Evolutionary conservation across 176 grass and related monocot species (phyloP).

Genomic region (Zoysia pacifica): DNA sequence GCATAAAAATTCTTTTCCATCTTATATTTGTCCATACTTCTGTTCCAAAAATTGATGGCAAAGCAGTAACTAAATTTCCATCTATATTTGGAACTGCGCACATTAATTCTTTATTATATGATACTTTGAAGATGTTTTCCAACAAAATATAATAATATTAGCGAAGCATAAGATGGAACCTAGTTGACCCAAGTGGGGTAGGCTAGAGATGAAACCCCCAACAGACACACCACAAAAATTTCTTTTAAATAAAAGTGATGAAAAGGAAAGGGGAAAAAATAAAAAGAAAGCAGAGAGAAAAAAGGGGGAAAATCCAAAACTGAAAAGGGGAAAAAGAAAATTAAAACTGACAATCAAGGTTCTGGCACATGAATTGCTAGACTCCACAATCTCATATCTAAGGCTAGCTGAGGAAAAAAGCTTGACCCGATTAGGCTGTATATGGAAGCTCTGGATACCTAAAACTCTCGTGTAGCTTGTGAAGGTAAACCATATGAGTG

Average conservation of each 20-base stretch:
- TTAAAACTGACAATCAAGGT: no score
- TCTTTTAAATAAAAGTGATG: no score
- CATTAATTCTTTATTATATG: background rate
- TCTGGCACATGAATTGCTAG: no score
- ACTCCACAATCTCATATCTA: no score
- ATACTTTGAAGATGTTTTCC: slow-evolving; percentile 10
- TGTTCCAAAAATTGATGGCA: slow-evolving; percentile 2
- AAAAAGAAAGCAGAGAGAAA: no score
- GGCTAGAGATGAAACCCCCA: no score
- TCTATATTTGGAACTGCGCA: background rate
- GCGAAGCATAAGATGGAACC: background rate
- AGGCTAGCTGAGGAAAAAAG: background rate
- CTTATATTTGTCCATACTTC: slow-evolving; percentile 16
- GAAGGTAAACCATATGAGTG: background rate
- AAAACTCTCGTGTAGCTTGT: background rate
- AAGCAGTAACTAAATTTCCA: slow-evolving; percentile 11
- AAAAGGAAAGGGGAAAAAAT: no score
- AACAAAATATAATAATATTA: background rate
- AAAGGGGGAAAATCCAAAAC: no score
- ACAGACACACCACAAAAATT: no score
- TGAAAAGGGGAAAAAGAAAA: no score
- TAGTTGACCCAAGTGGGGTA: background rate
- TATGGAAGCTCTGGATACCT: background rate
- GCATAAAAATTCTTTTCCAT: slow-evolving; percentile 29
- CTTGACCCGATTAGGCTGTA: background rate